Evolutionary conservation across 495 filamentous ascomycete genomes (phyloP).

Genomic region (Penicillium diatomitis): DNA sequence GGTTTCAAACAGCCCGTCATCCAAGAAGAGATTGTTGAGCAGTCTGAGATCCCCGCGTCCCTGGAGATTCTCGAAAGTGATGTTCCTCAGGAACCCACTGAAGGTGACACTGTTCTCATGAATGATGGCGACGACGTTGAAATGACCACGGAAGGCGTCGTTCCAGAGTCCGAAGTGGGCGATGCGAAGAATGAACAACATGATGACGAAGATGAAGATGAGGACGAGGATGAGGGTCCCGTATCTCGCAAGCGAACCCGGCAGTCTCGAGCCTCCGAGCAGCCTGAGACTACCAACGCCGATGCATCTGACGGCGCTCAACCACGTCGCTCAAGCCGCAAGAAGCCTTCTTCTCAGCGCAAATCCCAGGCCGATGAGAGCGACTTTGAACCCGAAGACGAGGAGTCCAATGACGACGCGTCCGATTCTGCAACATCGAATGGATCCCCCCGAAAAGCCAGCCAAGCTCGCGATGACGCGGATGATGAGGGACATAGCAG

Average conservation of each 20-base stretch:
- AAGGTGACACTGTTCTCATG: constrained; percentile 19
- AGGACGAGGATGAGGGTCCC: constrained; percentile 62
- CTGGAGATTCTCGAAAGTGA: constrained; percentile 36
- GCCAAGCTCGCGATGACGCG: constrained; percentile 15
- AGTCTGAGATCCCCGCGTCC: constrained; percentile 27
- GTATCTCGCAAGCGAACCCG: constrained; percentile 44
- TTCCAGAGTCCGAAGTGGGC: constrained; percentile 44
- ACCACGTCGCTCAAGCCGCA: constrained; percentile 39
- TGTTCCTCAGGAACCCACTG: constrained; percentile 27
- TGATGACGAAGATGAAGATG: constrained; percentile 27
- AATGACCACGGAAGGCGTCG: constrained; percentile 37
- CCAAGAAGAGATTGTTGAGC: constrained; percentile 35
- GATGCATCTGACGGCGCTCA: constrained; percentile 18
- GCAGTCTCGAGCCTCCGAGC: constrained; percentile 22
- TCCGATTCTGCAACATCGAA: constrained; percentile 42
- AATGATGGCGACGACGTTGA: constrained; percentile 25
- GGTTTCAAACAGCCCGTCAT: constrained; percentile 45
- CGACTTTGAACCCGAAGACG: constrained; percentile 75
- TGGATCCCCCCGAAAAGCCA: constrained; percentile 35
- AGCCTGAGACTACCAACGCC: constrained; percentile 20
- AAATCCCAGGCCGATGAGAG: constrained; percentile 60
- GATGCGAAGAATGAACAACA: constrained; percentile 19
- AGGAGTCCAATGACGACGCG: constrained; percentile 52
- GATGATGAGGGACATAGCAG: constrained; percentile 41
- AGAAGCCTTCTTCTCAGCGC: constrained; percentile 43